Evolutionary conservation across 345 rosid species (phyloP).

Genomic region (Syzygium jambos): DNA sequence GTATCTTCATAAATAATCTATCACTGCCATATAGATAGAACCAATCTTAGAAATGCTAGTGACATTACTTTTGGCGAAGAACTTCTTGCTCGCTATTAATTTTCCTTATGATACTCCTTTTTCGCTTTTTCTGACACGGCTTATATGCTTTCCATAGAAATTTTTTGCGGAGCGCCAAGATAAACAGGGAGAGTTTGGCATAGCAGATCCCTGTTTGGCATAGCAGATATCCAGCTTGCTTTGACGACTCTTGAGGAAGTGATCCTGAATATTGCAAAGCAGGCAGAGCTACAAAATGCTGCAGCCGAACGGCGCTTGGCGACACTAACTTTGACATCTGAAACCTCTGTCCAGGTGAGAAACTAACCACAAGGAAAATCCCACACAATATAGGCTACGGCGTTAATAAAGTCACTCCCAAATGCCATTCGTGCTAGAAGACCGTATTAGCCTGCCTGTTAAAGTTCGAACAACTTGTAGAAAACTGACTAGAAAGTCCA

Average conservation of each 20-base stretch:
- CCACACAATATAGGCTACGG: neutral
- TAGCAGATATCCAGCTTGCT: conserved; percentile 82
- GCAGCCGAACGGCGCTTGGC: conserved; percentile 67
- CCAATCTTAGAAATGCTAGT: neutral
- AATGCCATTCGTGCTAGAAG: neutral
- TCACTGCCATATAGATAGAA: neutral
- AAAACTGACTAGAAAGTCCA: neutral
- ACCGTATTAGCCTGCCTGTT: neutral
- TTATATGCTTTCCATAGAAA: conserved; percentile 16
- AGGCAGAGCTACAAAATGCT: conserved; percentile 87
- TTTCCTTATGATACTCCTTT: neutral
- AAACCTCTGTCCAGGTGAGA: conserved; percentile 47
- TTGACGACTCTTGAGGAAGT: conserved; percentile 90
- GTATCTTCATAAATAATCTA: neutral
- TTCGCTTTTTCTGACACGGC: neutral
- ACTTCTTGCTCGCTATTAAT: too few relatives aligned
- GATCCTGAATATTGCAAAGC: conserved; percentile 78
- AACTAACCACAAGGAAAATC: neutral
- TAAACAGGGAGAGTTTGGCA: conserved; percentile 50
- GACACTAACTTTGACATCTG: conserved; percentile 58
- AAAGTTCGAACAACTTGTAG: neutral
- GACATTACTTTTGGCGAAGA: neutral
- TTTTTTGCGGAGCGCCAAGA: conserved; percentile 71
- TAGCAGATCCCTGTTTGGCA: conserved; percentile 52
- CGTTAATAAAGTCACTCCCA: neutral